A percentile compares a stretch with the other conserved stretches of the same genome.
These are phyloP conservation scores for Pterocarpus macrocarpus DNA, from an alignment of 306 rosid genomes.

Conservation along the genomic window DNA sequence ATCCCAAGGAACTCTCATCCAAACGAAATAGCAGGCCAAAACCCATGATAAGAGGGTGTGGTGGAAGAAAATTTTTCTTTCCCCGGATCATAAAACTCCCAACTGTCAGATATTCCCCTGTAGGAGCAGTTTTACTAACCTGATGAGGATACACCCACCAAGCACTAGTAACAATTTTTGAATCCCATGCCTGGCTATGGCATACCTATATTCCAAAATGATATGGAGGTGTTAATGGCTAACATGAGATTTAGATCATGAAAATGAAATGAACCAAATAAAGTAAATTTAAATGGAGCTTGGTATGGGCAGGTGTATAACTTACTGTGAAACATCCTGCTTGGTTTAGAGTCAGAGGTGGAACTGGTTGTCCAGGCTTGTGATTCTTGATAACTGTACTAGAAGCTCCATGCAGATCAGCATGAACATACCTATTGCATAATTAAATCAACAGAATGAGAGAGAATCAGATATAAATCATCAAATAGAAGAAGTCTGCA, in stretches of 20 bases:
- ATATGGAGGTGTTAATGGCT: slow-evolving; percentile 23
- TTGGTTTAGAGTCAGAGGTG: slow-evolving; percentile 93
- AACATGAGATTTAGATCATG: slow-evolving; percentile 47
- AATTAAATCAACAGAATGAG: slow-evolving; percentile 53
- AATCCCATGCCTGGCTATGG: slow-evolving; percentile 98
- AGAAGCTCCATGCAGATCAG: slow-evolving; percentile 98
- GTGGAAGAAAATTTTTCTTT: slow-evolving; percentile 95
- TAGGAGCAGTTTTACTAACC: slow-evolving; percentile 99
- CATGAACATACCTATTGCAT: slow-evolving; percentile 84
- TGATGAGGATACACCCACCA: slow-evolving; percentile 99
- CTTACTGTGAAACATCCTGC: slow-evolving; percentile 97
- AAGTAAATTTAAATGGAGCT: slow-evolving; percentile 40
- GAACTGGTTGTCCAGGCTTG: slow-evolving; percentile 86
- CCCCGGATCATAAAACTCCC: slow-evolving; percentile 99
- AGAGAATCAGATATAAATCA: slow-evolving; percentile 50
- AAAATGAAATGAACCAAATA: slow-evolving; percentile 34
- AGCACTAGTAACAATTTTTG: slow-evolving; percentile 99
- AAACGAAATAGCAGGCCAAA: slow-evolving; percentile 93
- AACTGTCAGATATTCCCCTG: slow-evolving; percentile 97
- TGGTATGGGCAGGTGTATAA: slow-evolving; percentile 26
- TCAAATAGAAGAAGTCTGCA: background rate
- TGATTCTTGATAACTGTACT: slow-evolving; percentile 93
- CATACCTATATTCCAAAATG: slow-evolving; percentile 75
- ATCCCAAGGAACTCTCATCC: slow-evolving; percentile 98
- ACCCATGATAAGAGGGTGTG: slow-evolving; percentile 98